phyloP scores from a whole-genome alignment of 768 basidiomycete genomes.

The Leccinum disarticulatum region DNA sequence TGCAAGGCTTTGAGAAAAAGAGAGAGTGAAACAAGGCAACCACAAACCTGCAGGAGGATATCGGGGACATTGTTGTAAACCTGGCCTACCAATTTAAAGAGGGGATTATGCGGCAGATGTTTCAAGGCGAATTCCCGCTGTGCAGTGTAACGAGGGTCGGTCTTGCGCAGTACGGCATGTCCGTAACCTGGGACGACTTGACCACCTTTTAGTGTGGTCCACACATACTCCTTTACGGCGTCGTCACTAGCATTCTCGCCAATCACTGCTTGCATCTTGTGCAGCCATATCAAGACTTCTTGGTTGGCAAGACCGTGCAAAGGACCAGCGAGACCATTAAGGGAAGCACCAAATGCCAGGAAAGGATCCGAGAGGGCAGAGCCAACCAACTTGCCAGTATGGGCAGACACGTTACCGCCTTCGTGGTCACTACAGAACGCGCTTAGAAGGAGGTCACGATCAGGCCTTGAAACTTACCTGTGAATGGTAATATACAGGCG shows the following conservation, averaged over 20 bases:
- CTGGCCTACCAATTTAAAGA: slow-evolving; percentile 94
- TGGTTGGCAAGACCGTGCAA: slow-evolving; percentile 97
- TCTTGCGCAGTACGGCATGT: slow-evolving; percentile 84
- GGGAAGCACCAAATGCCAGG: slow-evolving; percentile 88
- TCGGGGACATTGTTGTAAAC: slow-evolving; percentile 86
- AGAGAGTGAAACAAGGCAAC: neutral
- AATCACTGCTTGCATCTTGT: slow-evolving; percentile 88
- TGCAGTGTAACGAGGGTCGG: slow-evolving; percentile 89
- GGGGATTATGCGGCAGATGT: slow-evolving; percentile 80
- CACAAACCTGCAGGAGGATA: slow-evolving; percentile 76
- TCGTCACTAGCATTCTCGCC: slow-evolving; percentile 86
- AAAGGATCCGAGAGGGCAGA: slow-evolving; percentile 97
- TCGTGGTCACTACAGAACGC: slow-evolving; percentile 75
- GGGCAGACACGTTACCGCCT: slow-evolving; percentile 97
- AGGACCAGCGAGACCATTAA: slow-evolving; percentile 96
- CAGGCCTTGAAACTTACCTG: slow-evolving; percentile 44
- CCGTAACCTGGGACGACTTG: slow-evolving; percentile 95
- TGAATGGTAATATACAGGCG: slow-evolving; percentile 97
- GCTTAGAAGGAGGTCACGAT: neutral
- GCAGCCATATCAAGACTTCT: slow-evolving; percentile 93
- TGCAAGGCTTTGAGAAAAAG: slow-evolving; percentile 24
- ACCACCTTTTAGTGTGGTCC: slow-evolving; percentile 90
- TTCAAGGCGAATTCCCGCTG: slow-evolving; percentile 88
- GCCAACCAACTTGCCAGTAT: slow-evolving; percentile 90
- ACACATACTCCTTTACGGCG: slow-evolving; percentile 89